These are phyloP conservation scores for Clarireedia sp. DNA, from an alignment of 2,329 filamentous ascomycete species.

Conservation along the genomic window DNA sequence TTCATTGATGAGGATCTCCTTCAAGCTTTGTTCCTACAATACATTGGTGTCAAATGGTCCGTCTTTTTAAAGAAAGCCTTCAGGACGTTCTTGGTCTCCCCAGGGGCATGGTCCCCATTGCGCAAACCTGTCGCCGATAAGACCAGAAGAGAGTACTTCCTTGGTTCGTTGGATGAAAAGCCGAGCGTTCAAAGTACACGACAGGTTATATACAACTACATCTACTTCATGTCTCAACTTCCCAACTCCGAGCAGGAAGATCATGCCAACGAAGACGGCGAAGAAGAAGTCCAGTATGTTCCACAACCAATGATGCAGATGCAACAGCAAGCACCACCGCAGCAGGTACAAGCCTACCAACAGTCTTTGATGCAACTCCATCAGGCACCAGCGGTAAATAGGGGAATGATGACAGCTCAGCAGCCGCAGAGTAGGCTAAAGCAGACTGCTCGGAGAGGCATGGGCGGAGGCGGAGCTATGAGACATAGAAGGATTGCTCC, in stretches of 20 bases:
- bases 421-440: no score
- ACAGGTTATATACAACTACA: constrained; percentile 21
- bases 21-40: constrained; percentile 47
- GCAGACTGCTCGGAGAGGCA: no score
- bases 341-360: not conserved
- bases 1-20: constrained; percentile 53
- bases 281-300: constrained; percentile 20
- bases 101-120: constrained; percentile 22
- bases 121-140: constrained; percentile 14
- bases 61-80: constrained; percentile 39
- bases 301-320: not conserved
- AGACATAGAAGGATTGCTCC: no score
- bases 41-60: constrained; percentile 44
- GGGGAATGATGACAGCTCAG: no score
- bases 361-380: no score
- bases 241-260: constrained; percentile 16
- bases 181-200: constrained; percentile 21
- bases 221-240: constrained; percentile 27
- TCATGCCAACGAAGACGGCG: constrained; percentile 14
- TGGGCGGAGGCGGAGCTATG: no score
- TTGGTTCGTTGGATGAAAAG: constrained; percentile 14
- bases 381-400: no score
- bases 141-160: constrained; percentile 22
- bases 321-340: not conserved
- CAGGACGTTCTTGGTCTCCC: constrained; percentile 17